Base-by-base conservation (phyloP, 345 rosid genomes). In the Firmiana major region DNA sequence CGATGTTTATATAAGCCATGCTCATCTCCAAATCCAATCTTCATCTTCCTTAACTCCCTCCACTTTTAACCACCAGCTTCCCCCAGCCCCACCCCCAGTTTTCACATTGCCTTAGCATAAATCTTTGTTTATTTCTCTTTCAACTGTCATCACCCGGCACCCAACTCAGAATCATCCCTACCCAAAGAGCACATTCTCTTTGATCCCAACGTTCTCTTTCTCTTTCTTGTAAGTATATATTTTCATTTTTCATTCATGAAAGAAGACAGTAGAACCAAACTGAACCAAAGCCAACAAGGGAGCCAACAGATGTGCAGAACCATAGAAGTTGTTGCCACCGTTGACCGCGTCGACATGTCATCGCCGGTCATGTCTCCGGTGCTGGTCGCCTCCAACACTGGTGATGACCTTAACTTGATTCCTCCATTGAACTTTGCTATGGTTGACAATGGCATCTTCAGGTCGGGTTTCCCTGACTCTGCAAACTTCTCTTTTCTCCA, bases 381-480 rank as follows among this genome's bases (percentile, higher is more conserved):
- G 73, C 55, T 15, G 36, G 15, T 63, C 3, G 86, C 84, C 0
- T 59, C 80, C 59, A 46, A 15, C 77, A 28, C 84, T 72, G 87
- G 81, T 0, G 91, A 82, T 10, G 90, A 92, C 7, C 75, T 81
- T 71, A 82, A 40, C 81, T 78, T 88, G 77, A 85, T 81, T 9
- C 99, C 99, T 5, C 99, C 99, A 9, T 85, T 93, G 40, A 96
- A 96, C 88, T 96, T 96, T 81, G 76, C 99, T 8, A 87, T 93
- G 94, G 99, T 96, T 24, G 98, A 96, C 77, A 91, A 89, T 57
- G 99, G 99, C 80, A 84, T 96, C 57, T 96, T 96, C 88, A 84
- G 99, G 87, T 93, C 99, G 28, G 99, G 99, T 71, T 96, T 92
- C 78, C 99, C 99, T 0, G 93, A 89, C 80, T 83, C 94, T 75